These are phyloP conservation scores for Solanum peruvianum DNA, from an alignment of 257 asterid genomes.

Conservation along the genomic window DNA sequence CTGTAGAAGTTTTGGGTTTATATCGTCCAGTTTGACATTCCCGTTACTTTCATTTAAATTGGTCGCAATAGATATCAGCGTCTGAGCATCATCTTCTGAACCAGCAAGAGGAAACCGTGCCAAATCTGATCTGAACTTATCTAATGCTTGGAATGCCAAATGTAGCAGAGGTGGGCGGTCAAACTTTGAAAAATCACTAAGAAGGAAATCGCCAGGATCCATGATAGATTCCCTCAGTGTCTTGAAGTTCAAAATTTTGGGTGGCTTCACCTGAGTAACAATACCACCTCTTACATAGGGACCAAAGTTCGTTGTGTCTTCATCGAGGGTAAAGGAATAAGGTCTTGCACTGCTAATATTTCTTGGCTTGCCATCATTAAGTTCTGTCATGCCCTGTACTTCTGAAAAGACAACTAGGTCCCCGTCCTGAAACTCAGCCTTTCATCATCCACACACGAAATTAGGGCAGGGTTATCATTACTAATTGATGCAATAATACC, in stretches of 20 bases:
- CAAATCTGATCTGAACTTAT: constrained; percentile 49
- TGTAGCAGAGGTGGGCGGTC: constrained; percentile 86
- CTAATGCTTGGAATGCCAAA: constrained; percentile 83
- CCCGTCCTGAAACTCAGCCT: constrained; percentile 96
- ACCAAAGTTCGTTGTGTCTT: constrained; percentile 68
- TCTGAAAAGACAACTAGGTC: constrained; percentile 86
- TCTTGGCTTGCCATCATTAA: constrained; percentile 95
- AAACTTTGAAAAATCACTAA: constrained; percentile 84
- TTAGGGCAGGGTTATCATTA: constrained; percentile 76
- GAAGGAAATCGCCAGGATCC: constrained; percentile 88
- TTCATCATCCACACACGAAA: constrained; percentile 90
- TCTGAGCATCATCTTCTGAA: constrained; percentile 83
- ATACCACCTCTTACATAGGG: constrained; percentile 78
- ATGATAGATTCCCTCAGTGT: constrained; percentile 64
- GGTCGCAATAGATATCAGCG: constrained; percentile 51
- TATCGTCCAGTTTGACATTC: constrained; percentile 55
- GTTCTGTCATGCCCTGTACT: constrained; percentile 75
- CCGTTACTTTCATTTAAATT: constrained; percentile 52
- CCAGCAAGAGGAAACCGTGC: constrained; percentile 79
- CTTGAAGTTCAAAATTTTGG: constrained; percentile 77
- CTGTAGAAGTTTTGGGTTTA: constrained; percentile 58
- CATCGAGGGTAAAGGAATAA: constrained; percentile 75
- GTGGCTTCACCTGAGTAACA: constrained; percentile 84
- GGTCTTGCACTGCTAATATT: constrained; percentile 61
- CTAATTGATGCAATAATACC: constrained; percentile 88